A percentile compares a stretch with the other conserved stretches of the same genome.
phyloP scores from a whole-genome alignment of 2,329 filamentous ascomycete genomes.

The Mycosphaerelloides madeirae region DNA sequence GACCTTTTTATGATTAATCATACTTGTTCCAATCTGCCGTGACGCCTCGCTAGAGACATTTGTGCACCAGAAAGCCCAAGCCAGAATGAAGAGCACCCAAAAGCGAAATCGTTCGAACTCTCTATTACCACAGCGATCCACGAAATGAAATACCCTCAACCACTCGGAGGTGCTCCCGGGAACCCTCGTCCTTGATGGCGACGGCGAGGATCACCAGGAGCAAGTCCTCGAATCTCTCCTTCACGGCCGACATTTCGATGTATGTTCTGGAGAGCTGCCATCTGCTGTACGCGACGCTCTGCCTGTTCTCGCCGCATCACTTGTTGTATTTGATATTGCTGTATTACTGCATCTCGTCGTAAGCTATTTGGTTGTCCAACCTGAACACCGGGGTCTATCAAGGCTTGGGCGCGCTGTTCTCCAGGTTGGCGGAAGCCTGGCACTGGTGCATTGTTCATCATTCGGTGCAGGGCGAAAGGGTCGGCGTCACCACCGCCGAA shows the following conservation, averaged over 20 bases:
- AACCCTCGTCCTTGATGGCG: slow-evolving; percentile 4
- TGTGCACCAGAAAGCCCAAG: background rate
- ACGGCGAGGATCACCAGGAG: slow-evolving; percentile 5
- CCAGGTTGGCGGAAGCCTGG: slow-evolving; percentile 1
- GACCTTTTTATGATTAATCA: too few relatives aligned
- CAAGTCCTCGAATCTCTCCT: slow-evolving; percentile 1
- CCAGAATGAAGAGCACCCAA: background rate
- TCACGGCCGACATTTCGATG: slow-evolving; percentile 1
- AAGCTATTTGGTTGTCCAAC: too few relatives aligned
- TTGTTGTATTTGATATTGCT: too few relatives aligned
- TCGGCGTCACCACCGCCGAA: slow-evolving; percentile 11
- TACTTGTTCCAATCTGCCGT: too few relatives aligned
- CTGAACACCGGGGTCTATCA: too few relatives aligned
- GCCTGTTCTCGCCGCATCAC: too few relatives aligned
- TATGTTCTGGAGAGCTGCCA: slow-evolving; percentile 7
- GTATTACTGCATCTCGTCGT: too few relatives aligned
- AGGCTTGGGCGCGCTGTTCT: too few relatives aligned
- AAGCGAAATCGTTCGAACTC: background rate
- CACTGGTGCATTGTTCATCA: background rate
- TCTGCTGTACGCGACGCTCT: too few relatives aligned
- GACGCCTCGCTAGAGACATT: too few relatives aligned
- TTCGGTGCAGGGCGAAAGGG: slow-evolving; percentile 1
- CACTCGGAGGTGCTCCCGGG: slow-evolving; percentile 6
- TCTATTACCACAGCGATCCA: too few relatives aligned
- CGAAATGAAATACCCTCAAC: background rate